phyloP scores from a whole-genome alignment of 2,329 filamentous ascomycete species.

The Exophiala sp. region DNA sequence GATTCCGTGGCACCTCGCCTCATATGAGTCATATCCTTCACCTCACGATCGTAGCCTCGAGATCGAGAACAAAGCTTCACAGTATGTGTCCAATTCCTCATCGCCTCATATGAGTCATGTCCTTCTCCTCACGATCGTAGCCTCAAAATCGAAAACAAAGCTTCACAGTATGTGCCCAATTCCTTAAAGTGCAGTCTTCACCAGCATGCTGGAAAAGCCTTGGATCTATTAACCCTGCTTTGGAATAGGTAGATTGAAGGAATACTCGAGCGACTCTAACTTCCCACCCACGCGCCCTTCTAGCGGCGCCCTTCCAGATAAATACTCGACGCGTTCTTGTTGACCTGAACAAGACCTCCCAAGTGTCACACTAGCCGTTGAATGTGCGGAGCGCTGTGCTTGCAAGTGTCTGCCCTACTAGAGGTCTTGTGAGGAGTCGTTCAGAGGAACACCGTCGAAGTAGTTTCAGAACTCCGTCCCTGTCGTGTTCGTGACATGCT shows the following conservation, averaged over 20 bases:
- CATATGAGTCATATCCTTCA: neutral
- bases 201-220: neutral
- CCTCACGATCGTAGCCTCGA: neutral
- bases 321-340: neutral
- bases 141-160: neutral
- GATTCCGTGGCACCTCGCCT: neutral
- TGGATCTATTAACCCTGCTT: too few species aligned
- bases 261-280: too few species aligned
- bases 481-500: too few species aligned
- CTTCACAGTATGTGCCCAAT: neutral
- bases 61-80: neutral
- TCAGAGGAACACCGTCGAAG: too few species aligned
- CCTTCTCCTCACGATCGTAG: neutral
- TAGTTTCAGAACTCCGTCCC: too few species aligned
- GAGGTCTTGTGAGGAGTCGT: neutral
- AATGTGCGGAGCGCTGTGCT: neutral
- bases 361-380: neutral
- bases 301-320: too few species aligned
- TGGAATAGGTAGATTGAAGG: too few species aligned
- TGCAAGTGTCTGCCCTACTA: neutral
- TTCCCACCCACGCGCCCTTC: neutral
- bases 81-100: neutral
- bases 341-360: neutral
- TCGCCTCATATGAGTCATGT: too few species aligned
- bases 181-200: neutral